These are phyloP conservation scores for Monosporascus sp. DNA, from an alignment of 2,329 filamentous ascomycete genomes.

Conservation along the genomic window DNA sequence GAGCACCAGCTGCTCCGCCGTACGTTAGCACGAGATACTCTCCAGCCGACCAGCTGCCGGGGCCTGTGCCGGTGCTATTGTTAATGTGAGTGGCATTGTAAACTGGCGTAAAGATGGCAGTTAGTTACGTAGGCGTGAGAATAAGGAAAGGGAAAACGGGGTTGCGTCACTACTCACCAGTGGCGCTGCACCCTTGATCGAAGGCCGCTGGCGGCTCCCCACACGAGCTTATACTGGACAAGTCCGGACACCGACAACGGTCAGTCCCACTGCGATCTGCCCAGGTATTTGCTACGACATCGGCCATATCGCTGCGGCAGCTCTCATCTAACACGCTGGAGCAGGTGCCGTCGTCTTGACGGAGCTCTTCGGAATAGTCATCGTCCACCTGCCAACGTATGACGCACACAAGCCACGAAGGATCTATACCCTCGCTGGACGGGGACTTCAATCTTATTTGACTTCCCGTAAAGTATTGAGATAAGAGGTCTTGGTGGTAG, in stretches of 20 bases:
- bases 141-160: background rate
- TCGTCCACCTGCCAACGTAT: conserved; percentile 1
- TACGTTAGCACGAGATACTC: background rate
- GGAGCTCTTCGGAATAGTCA: background rate
- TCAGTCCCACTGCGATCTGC: background rate
- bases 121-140: background rate
- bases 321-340: background rate
- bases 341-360: conserved; percentile 1
- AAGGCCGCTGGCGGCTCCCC: background rate
- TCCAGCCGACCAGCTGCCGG: background rate
- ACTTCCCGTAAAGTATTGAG: conserved; percentile 1
- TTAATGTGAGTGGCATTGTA: background rate
- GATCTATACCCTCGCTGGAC: background rate
- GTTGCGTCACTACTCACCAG: background rate
- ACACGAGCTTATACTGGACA: background rate
- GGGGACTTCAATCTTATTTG: background rate
- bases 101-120: background rate
- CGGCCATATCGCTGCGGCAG: background rate
- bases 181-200: background rate
- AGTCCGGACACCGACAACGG: background rate
- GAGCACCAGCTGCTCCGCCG: background rate
- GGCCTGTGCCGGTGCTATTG: background rate
- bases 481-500: background rate
- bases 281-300: background rate
- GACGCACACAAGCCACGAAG: conserved; percentile 1